Evolutionary conservation across 257 asterid species (phyloP).

Genomic region (Striga asiatica): DNA sequence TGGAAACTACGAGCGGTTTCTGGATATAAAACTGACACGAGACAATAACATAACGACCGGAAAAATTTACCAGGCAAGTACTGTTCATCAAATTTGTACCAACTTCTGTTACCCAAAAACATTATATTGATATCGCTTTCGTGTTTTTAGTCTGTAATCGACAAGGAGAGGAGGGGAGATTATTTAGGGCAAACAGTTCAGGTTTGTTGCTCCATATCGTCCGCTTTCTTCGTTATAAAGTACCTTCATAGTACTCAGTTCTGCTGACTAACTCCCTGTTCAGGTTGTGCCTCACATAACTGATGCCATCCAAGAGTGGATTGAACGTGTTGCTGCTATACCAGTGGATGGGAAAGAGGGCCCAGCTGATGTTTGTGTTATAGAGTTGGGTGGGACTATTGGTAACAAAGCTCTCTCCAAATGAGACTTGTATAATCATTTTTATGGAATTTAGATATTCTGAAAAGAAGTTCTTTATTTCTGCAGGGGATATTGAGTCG

Average conservation of each 20-base stretch:
- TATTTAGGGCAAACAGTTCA: constrained; percentile 71
- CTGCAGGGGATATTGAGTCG: constrained; percentile 87
- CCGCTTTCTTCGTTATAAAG: not conserved
- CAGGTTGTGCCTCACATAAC: constrained; percentile 85
- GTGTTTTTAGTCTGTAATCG: constrained; percentile 44
- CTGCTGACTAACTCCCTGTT: constrained; percentile 12
- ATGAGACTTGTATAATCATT: not conserved
- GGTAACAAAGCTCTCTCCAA: constrained; percentile 27
- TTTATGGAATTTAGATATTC: not conserved
- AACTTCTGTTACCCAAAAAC: too few relatives aligned
- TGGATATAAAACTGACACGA: constrained; percentile 68
- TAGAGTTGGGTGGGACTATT: constrained; percentile 77
- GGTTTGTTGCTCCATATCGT: constrained; percentile 24
- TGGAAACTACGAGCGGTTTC: constrained; percentile 90
- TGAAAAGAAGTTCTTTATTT: not conserved
- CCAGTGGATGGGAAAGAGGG: constrained; percentile 73
- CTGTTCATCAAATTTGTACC: not conserved
- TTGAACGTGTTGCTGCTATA: constrained; percentile 59
- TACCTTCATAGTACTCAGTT: not conserved
- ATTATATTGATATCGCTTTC: constrained; percentile 6
- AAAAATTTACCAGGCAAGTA: constrained; percentile 77
- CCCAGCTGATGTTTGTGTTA: constrained; percentile 80
- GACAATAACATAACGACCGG: constrained; percentile 91
- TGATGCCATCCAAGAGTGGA: constrained; percentile 82
- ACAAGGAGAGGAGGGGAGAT: constrained; percentile 72